Conservation (phyloP, 2,329 filamentous ascomycete species). For the Ilyonectria sp. region DNA sequence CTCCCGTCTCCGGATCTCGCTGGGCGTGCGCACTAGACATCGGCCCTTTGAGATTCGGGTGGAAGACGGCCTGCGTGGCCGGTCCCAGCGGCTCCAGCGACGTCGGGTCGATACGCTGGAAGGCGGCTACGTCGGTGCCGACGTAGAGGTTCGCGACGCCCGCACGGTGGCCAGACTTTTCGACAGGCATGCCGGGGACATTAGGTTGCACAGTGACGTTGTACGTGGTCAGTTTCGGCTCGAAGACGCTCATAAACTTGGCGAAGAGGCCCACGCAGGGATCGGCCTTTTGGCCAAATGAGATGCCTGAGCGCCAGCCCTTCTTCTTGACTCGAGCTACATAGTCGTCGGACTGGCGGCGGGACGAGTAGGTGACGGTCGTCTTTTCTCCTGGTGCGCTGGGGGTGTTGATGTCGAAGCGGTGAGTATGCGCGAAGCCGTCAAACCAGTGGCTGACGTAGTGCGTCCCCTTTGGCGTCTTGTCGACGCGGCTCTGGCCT, state of each 20-base stretch:
- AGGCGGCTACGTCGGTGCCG: slow-evolving; percentile 67
- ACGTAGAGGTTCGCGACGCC: slow-evolving; percentile 65
- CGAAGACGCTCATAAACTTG: slow-evolving; percentile 78
- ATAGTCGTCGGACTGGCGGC: slow-evolving; percentile 75
- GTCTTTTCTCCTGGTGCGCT: slow-evolving; percentile 46
- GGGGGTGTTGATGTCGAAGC: slow-evolving; percentile 75
- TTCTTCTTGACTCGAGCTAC: slow-evolving; percentile 73
- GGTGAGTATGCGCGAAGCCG: slow-evolving; percentile 79
- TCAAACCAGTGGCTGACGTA: slow-evolving; percentile 86
- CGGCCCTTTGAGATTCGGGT: slow-evolving; percentile 78
- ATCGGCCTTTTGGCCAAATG: slow-evolving; percentile 81
- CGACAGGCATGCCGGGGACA: slow-evolving; percentile 68
- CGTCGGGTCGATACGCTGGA: slow-evolving; percentile 76
- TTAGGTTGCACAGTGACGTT: slow-evolving; percentile 77
- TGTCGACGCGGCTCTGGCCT: slow-evolving; percentile 73
- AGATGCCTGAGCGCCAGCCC: slow-evolving; percentile 70
- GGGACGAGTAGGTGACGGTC: slow-evolving; percentile 78
- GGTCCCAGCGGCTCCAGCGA: slow-evolving; percentile 81
- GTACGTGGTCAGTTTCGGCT: slow-evolving; percentile 63
- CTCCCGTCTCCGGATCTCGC: slow-evolving; percentile 77
- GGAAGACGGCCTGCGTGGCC: slow-evolving; percentile 72
- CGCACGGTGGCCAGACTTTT: slow-evolving; percentile 55
- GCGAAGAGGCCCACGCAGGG: slow-evolving; percentile 81
- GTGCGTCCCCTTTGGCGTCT: slow-evolving; percentile 71
- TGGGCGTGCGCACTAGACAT: slow-evolving; percentile 81